Evolutionary conservation across 805 yeast genomes (phyloP).

Genomic region (Myxozyma neotropica): DNA sequence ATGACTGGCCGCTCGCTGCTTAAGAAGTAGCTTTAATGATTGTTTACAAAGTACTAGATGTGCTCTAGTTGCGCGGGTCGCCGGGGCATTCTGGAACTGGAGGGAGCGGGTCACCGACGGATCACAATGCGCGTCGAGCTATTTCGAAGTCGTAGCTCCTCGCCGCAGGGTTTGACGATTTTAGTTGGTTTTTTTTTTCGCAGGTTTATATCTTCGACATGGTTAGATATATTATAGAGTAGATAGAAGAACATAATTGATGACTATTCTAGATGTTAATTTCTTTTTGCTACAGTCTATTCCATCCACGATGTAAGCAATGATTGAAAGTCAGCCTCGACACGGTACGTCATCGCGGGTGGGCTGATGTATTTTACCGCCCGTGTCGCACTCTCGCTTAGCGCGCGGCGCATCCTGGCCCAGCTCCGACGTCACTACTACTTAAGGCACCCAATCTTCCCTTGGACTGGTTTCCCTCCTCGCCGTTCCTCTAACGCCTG

Average conservation of each 20-base stretch:
- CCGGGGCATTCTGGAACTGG: not conserved
- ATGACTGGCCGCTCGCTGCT: slow-evolving; percentile 34
- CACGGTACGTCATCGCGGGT: slow-evolving; percentile 1
- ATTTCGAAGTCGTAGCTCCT: not conserved
- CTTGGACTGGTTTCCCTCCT: not conserved
- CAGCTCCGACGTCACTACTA: not conserved
- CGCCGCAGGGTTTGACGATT: not conserved
- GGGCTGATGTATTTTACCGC: slow-evolving; percentile 15
- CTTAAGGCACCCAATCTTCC: not conserved
- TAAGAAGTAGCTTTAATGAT: slow-evolving; percentile 7
- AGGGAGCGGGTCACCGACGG: not conserved
- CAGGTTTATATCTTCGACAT: no score
- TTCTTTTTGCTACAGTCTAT: no score
- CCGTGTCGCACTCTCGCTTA: slow-evolving; percentile 5
- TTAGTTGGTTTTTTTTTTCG: not conserved
- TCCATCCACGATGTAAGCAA: no score
- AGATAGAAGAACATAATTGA: no score
- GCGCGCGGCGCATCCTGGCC: slow-evolving; percentile 3
- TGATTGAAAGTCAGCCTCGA: no score
- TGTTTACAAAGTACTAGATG: not conserved
- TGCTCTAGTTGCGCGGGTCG: not conserved
- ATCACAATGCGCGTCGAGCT: slow-evolving; percentile 7
- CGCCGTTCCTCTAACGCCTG: not conserved
- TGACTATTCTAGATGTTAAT: no score
- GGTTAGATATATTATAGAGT: no score